These are phyloP conservation scores for Oldenlandia corymbosa DNA, from an alignment of 257 asterid species.

Conservation along the genomic window DNA sequence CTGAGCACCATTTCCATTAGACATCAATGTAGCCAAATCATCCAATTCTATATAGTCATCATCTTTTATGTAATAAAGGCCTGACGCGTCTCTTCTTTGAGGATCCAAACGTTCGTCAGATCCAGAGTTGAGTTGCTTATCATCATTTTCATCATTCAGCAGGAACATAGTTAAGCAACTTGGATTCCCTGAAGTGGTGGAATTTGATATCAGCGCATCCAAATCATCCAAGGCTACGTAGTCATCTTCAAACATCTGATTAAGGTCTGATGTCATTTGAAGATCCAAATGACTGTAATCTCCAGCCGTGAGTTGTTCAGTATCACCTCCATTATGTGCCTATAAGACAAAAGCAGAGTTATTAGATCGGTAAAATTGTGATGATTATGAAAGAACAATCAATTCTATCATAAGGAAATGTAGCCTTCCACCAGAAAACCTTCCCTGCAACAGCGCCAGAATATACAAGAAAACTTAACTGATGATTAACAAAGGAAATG, in stretches of 20 bases:
- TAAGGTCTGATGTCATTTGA: too few species aligned
- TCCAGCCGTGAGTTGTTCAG: slow-evolving; percentile 17
- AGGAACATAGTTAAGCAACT: too few species aligned
- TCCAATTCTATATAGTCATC: slow-evolving; percentile 58
- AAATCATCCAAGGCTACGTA: too few species aligned
- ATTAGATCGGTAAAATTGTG: too few species aligned
- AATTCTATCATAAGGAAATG: background rate
- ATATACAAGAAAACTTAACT: background rate
- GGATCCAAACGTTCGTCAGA: slow-evolving; percentile 23
- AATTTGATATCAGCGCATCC: too few species aligned
- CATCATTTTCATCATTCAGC: slow-evolving; percentile 14
- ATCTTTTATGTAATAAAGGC: slow-evolving; percentile 15
- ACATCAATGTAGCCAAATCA: too few species aligned
- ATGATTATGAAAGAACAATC: background rate
- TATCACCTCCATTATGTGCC: slow-evolving; percentile 14
- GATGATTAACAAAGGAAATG: background rate
- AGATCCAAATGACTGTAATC: slow-evolving; percentile 23
- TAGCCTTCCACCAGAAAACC: background rate
- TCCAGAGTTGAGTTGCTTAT: slow-evolving; percentile 17
- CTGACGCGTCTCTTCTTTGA: slow-evolving; percentile 12
- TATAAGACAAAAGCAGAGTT: background rate
- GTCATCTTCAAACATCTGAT: too few species aligned
- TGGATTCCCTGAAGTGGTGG: too few species aligned
- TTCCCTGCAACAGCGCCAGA: background rate
- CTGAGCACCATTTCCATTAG: too few species aligned